Percentiles rank a stretch among this genome's conserved stretches.
Conservation (phyloP, 2,329 filamentous ascomycete genomes). For the Neophaeococcomyces aloes region DNA sequence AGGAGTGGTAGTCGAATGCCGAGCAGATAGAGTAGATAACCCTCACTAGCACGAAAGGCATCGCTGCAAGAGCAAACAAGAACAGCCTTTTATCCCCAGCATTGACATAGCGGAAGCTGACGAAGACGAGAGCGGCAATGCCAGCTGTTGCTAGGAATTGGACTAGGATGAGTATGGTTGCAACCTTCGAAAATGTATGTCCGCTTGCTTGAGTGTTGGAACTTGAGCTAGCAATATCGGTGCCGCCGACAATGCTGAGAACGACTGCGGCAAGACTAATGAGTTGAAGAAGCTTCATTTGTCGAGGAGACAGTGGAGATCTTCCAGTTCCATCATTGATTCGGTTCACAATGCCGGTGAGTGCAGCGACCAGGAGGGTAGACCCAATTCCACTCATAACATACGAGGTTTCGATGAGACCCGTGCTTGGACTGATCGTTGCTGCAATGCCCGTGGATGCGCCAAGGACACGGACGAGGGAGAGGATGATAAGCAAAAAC, state of each 20-base stretch:
- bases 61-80: slow-evolving; percentile 32
- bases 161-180: slow-evolving; percentile 35
- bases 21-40: slow-evolving; percentile 39
- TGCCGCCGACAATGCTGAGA: slow-evolving; percentile 38
- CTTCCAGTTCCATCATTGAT: slow-evolving; percentile 21
- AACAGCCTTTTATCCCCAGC: slow-evolving; percentile 39
- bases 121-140: slow-evolving; percentile 22
- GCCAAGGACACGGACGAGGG: slow-evolving; percentile 42
- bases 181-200: slow-evolving; percentile 31
- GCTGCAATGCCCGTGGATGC: slow-evolving; percentile 41
- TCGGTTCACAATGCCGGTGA: slow-evolving; percentile 35
- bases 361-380: slow-evolving; percentile 39
- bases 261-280: slow-evolving; percentile 27
- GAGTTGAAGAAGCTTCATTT: slow-evolving; percentile 26
- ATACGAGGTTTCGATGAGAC: slow-evolving; percentile 32
- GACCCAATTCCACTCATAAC: slow-evolving; percentile 40
- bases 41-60: slow-evolving; percentile 43
- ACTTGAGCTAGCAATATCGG: slow-evolving; percentile 24
- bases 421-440: slow-evolving; percentile 32
- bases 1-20: slow-evolving; percentile 31
- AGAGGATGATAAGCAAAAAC: slow-evolving; percentile 45
- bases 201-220: slow-evolving; percentile 24
- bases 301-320: slow-evolving; percentile 16
- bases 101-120: slow-evolving; percentile 27
- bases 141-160: slow-evolving; percentile 31